Evolutionary conservation across 177 flowering plant species (phyloP), one percentile per base, ranked within the genome.

Genomic region (Vitis hybrid): DNA sequence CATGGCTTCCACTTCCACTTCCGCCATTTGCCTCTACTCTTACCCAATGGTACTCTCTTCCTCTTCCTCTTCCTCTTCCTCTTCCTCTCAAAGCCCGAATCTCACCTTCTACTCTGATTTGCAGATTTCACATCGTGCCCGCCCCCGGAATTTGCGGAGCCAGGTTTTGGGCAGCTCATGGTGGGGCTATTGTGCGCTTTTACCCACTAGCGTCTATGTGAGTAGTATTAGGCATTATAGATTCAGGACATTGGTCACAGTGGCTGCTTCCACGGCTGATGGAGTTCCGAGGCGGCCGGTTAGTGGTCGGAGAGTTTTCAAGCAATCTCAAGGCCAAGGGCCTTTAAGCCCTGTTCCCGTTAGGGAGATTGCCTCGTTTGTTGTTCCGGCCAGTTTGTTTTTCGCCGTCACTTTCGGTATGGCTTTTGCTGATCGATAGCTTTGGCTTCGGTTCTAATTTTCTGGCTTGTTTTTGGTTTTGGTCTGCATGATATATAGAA

Each of bases 391-490:
- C 18, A 96, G 88, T 1, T 75, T 76, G 0, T 80, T 93, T 10
- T 59, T 86, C 2, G 88, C 80, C 11, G 81, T 76, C 59, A 80
- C 93, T 56, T 87, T 92, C 55, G 97, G 98, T 94, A 87, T 64
- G 54, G 11, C 56, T 64, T 69, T 8, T 70, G 2, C 27, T 24
- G 27, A 24, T 24, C 27, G 27, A 24, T 40, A 27, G 13, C 14
- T 65, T 30, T 32, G 6, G 12, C 13, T 59, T 54, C 19, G 16
- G 13, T 27, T 59, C 10, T 16, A 16, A n/a, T 19, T 59, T 48
- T 69, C 3, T 32, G 1, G 3, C 2, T 48, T 12, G 11, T 10
- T 56, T n/a, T 62, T 57, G 60, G 27, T 15, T 57, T 46, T 2
- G 2, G 11, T 46, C 16, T 11, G 4, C 16, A 32, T 35, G 9